Conservation (phyloP, 441 rosid species). For the Cnidoscolus chayamansa region DNA sequence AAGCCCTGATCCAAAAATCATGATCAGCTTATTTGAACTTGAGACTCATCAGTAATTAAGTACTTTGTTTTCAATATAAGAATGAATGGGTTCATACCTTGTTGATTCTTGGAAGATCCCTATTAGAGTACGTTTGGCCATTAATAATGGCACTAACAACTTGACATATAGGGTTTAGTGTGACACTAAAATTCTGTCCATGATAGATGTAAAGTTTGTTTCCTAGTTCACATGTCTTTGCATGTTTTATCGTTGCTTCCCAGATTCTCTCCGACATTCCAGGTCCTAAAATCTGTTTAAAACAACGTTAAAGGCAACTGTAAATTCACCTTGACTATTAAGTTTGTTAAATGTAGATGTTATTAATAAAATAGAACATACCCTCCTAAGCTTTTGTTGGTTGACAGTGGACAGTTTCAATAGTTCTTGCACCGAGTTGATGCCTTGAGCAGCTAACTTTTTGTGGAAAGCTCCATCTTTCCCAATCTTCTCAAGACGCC, state of each 20-base stretch:
- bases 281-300: slow-evolving; percentile 53
- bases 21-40: too few relatives aligned
- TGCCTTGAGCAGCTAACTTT: slow-evolving; percentile 42
- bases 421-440: slow-evolving; percentile 73
- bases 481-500: slow-evolving; percentile 89
- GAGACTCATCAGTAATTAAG: background rate
- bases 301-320: background rate
- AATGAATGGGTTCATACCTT: slow-evolving; percentile 34
- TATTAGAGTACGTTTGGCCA: slow-evolving; percentile 34
- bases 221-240: slow-evolving; percentile 62
- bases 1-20: slow-evolving; percentile 25
- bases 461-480: slow-evolving; percentile 83
- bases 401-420: slow-evolving; percentile 60
- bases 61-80: background rate
- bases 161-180: slow-evolving; percentile 71
- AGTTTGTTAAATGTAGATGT: too few relatives aligned
- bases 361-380: slow-evolving; percentile 12
- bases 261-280: slow-evolving; percentile 88
- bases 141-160: slow-evolving; percentile 41
- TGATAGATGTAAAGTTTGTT: slow-evolving; percentile 44
- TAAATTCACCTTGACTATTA: too few relatives aligned
- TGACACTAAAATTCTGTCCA: slow-evolving; percentile 33
- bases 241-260: slow-evolving; percentile 73
- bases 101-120: slow-evolving; percentile 29
- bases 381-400: slow-evolving; percentile 48